phyloP scores from a whole-genome alignment of 169 alveolate genomes.

The Ichthyophthirius multifiliis region DNA sequence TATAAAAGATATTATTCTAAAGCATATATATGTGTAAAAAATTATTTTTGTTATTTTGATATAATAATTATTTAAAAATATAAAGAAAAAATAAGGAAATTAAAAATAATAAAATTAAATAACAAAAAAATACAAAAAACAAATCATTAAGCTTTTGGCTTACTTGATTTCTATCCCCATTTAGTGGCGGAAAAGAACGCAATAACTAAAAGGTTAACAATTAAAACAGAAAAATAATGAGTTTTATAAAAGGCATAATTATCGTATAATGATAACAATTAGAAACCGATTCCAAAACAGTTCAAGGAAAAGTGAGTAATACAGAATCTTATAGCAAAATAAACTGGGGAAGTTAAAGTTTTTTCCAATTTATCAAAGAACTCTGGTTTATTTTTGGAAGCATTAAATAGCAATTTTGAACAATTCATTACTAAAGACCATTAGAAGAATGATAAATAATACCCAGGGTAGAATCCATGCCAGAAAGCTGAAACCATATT shows the following conservation, averaged over 20 bases:
- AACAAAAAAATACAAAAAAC: too few species aligned
- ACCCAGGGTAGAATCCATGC: constrained; percentile 26
- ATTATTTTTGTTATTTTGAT: too few species aligned
- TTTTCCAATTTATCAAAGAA: neutral
- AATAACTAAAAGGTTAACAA: neutral
- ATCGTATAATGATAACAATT: neutral
- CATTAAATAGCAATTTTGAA: neutral
- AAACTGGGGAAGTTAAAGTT: neutral
- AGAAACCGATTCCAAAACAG: constrained; percentile 11
- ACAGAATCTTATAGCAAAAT: neutral
- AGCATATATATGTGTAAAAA: too few species aligned
- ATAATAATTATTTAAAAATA: too few species aligned
- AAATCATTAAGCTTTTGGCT: too few species aligned
- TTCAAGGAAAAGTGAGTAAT: neutral
- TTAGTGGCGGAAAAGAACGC: neutral
- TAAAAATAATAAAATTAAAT: too few species aligned
- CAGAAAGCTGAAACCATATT: constrained; percentile 35
- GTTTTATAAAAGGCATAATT: neutral
- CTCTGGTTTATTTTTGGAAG: neutral
- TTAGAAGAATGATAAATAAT: constrained; percentile 9
- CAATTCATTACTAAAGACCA: neutral
- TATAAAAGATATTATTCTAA: too few species aligned
- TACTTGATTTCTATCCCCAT: constrained; percentile 7
- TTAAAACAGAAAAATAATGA: neutral
- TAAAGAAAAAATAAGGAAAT: too few species aligned